These are phyloP conservation scores for Mychonastes homosphaera DNA, from an alignment of 139 green algal species.

Conservation along the genomic window DNA sequence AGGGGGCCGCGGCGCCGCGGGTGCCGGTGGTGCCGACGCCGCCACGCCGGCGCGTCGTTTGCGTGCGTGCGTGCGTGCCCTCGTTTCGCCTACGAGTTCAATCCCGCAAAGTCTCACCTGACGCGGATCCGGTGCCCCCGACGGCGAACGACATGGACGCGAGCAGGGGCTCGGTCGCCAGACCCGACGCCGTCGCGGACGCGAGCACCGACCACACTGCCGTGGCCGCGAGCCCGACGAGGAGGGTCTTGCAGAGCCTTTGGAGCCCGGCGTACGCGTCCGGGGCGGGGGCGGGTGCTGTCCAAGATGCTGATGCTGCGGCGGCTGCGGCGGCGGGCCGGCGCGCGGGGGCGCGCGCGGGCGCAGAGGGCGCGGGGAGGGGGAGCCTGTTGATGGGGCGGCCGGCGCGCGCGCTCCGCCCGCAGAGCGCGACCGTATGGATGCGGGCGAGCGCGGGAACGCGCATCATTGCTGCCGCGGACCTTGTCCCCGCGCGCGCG, in stretches of 20 bases:
- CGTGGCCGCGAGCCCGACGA: conserved; percentile 16
- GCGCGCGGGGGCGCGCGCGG: not conserved
- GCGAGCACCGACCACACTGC: conserved; percentile 15
- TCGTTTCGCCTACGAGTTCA: not conserved
- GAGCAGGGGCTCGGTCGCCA: no score
- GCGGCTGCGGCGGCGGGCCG: not conserved
- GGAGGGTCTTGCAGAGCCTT: conserved; percentile 13
- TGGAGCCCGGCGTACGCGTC: not conserved
- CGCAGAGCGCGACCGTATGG: no score
- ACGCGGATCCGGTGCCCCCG: not conserved
- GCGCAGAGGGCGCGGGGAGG: not conserved
- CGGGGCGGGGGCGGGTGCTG: not conserved
- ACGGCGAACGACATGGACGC: conserved; percentile 8
- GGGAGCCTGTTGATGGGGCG: not conserved
- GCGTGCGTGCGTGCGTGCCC: conserved; percentile 1
- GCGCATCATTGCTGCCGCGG: not conserved
- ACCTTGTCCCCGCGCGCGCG: no score
- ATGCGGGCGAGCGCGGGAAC: not conserved
- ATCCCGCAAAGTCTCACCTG: no score
- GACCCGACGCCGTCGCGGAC: conserved; percentile 3
- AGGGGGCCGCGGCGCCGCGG: not conserved
- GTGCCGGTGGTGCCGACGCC: not conserved
- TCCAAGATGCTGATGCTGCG: not conserved
- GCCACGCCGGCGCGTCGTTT: not conserved
- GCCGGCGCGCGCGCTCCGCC: not conserved